These are phyloP conservation scores for Sugiyamaella grinbergsii DNA, from an alignment of 1,139 yeast genomes.

Conservation along the genomic window DNA sequence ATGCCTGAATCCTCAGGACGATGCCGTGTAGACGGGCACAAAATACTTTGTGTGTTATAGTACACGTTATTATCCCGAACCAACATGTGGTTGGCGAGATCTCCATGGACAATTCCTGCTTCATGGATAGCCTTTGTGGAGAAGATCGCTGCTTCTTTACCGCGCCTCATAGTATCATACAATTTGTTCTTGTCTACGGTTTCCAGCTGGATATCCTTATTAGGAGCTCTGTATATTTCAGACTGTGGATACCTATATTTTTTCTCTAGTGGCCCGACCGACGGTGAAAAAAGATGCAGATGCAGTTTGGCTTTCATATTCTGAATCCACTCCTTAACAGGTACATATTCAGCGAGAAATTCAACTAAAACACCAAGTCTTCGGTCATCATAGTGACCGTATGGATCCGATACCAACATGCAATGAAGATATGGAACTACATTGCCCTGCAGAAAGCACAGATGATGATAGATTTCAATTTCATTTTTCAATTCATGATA, in stretches of 20 bases:
- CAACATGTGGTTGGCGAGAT: slow-evolving; percentile 22
- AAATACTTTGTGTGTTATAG: no score
- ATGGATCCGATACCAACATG: slow-evolving; percentile 28
- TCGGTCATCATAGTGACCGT: slow-evolving; percentile 24
- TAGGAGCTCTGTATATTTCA: slow-evolving; percentile 15
- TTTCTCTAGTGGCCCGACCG: neutral
- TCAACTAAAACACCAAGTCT: slow-evolving; percentile 28
- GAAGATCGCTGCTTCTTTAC: slow-evolving; percentile 6
- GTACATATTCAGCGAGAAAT: slow-evolving; percentile 20
- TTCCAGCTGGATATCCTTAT: neutral
- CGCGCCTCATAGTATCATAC: slow-evolving; percentile 3
- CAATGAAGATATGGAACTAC: slow-evolving; percentile 28
- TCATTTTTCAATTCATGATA: slow-evolving; percentile 18
- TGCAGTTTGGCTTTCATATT: neutral
- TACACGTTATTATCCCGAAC: slow-evolving; percentile 13
- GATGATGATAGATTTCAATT: slow-evolving; percentile 21
- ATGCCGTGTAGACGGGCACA: neutral
- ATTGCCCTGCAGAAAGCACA: slow-evolving; percentile 29
- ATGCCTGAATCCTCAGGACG: neutral
- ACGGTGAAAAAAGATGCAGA: slow-evolving; percentile 9
- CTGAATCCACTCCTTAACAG: slow-evolving; percentile 26
- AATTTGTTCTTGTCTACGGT: neutral
- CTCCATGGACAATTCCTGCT: slow-evolving; percentile 25
- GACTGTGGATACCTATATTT: neutral
- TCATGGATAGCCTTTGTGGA: slow-evolving; percentile 21